A percentile compares a stretch with the other conserved stretches of the same genome.
These are phyloP conservation scores for Withania somnifera DNA, from an alignment of 305 asterid species.

Conservation along the genomic window DNA sequence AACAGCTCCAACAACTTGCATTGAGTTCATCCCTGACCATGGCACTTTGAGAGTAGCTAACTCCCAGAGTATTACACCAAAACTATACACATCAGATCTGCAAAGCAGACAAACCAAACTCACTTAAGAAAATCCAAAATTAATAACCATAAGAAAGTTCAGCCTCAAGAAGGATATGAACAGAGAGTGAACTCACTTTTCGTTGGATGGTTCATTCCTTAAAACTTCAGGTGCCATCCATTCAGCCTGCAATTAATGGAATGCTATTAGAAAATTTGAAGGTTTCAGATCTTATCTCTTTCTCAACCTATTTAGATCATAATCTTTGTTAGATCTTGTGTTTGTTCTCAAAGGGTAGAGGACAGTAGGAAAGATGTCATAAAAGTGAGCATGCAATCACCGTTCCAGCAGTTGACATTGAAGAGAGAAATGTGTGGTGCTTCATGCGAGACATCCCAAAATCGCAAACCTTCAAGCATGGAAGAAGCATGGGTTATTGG, in stretches of 20 bases:
- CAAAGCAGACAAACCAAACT: conserved; percentile 6
- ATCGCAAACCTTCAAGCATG: conserved; percentile 66
- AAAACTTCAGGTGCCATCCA: conserved; percentile 99
- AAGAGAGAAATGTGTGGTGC: conserved; percentile 86
- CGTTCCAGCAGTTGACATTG: conserved; percentile 92
- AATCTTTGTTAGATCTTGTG: neutral
- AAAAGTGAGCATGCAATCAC: conserved; percentile 29
- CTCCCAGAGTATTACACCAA: conserved; percentile 97
- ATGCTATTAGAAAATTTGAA: conserved; percentile 6
- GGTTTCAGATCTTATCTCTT: neutral
- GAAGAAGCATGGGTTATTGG: conserved; percentile 13
- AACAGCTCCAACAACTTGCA: conserved; percentile 99
- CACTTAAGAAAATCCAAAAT: neutral
- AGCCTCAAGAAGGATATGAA: neutral
- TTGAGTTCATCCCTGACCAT: conserved; percentile 92
- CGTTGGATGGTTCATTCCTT: conserved; percentile 90
- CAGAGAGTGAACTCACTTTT: conserved; percentile 29
- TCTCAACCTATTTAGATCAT: neutral
- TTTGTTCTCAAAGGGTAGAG: neutral
- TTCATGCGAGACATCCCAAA: conserved; percentile 95
- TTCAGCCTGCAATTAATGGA: conserved; percentile 61
- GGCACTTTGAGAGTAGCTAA: conserved; percentile 83
- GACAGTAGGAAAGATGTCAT: neutral
- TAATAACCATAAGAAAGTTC: neutral
- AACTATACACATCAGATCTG: conserved; percentile 97